phyloP scores from a whole-genome alignment of 2,329 filamentous ascomycete genomes.

The Rhynchosporium agropyri region DNA sequence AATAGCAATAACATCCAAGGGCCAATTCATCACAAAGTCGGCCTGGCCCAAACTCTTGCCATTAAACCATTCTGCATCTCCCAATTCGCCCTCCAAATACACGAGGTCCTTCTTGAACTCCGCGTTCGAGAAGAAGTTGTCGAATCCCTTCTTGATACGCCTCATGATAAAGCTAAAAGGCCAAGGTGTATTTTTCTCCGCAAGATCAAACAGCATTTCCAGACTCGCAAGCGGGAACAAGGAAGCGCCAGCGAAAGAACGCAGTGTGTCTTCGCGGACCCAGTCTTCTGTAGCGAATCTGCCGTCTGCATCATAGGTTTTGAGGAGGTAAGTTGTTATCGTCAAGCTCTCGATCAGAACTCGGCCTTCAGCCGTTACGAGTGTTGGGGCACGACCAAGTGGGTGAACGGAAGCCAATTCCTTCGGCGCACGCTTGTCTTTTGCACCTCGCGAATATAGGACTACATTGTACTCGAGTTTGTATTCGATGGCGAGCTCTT shows the following conservation, averaged over 20 bases:
- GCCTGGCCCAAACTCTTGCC: constrained; percentile 41
- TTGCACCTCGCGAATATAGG: constrained; percentile 64
- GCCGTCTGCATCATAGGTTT: constrained; percentile 39
- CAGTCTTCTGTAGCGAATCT: constrained; percentile 38
- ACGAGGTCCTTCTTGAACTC: constrained; percentile 35
- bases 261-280: constrained; percentile 40
- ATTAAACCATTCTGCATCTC: constrained; percentile 39
- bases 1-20: constrained; percentile 41
- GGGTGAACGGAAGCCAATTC: constrained; percentile 74
- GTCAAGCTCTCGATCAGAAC: constrained; percentile 41
- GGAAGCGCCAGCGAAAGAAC: constrained; percentile 38
- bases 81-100: constrained; percentile 36
- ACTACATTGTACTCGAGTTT: constrained; percentile 71
- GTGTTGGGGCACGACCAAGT: constrained; percentile 79
- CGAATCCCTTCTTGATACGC: constrained; percentile 26
- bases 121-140: constrained; percentile 27
- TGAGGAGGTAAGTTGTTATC: constrained; percentile 42
- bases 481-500: constrained; percentile 72
- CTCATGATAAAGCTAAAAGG: constrained; percentile 33
- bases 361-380: constrained; percentile 47
- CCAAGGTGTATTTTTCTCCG: constrained; percentile 34
- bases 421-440: constrained; percentile 67
- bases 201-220: constrained; percentile 38
- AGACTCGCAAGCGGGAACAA: constrained; percentile 34
- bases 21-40: constrained; percentile 44